phyloP scores from a whole-genome alignment of 2,329 filamentous ascomycete species.

The Colletotrichum sp. region DNA sequence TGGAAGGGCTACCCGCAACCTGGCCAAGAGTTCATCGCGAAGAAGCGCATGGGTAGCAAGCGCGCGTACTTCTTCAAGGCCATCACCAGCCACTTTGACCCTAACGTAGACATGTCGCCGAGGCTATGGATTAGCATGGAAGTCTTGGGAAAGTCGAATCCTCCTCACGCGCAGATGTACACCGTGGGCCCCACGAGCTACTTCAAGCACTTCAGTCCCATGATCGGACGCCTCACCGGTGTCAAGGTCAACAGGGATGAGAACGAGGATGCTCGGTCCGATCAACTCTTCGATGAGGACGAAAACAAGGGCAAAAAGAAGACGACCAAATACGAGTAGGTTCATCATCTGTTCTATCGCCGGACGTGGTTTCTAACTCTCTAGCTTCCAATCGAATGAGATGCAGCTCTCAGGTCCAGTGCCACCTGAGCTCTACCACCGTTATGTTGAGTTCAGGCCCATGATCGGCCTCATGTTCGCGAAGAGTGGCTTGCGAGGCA shows the following conservation, averaged over 20 bases:
- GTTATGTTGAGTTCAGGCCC: slow-evolving; percentile 91
- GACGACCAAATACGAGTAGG: slow-evolving; percentile 78
- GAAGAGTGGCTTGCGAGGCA: slow-evolving; percentile 76
- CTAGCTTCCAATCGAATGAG: slow-evolving; percentile 89
- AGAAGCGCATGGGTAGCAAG: slow-evolving; percentile 87
- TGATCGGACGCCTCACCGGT: slow-evolving; percentile 83
- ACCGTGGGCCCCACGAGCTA: slow-evolving; percentile 79
- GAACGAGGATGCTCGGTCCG: slow-evolving; percentile 44
- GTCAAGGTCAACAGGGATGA: slow-evolving; percentile 70
- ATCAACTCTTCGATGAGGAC: slow-evolving; percentile 15
- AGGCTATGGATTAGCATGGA: slow-evolving; percentile 75
- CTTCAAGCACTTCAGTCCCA: slow-evolving; percentile 85
- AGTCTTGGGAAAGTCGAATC: slow-evolving; percentile 77
- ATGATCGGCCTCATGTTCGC: slow-evolving; percentile 92
- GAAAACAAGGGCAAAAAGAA: slow-evolving; percentile 47
- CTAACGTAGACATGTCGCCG: slow-evolving; percentile 70
- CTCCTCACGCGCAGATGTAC: slow-evolving; percentile 72
- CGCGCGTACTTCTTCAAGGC: slow-evolving; percentile 80
- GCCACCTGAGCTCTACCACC: slow-evolving; percentile 81
- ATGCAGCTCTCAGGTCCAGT: slow-evolving; percentile 87
- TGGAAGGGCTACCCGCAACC: slow-evolving; percentile 72
- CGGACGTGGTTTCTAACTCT: neutral
- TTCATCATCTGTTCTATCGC: slow-evolving; percentile 13
- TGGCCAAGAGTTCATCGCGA: slow-evolving; percentile 69
- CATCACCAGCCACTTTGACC: slow-evolving; percentile 66